A percentile compares a stretch with the other conserved stretches of the same genome.
Evolutionary conservation across 129 eudicot genomes (phyloP).

Genomic region (Chrysanthemum seticuspe): DNA sequence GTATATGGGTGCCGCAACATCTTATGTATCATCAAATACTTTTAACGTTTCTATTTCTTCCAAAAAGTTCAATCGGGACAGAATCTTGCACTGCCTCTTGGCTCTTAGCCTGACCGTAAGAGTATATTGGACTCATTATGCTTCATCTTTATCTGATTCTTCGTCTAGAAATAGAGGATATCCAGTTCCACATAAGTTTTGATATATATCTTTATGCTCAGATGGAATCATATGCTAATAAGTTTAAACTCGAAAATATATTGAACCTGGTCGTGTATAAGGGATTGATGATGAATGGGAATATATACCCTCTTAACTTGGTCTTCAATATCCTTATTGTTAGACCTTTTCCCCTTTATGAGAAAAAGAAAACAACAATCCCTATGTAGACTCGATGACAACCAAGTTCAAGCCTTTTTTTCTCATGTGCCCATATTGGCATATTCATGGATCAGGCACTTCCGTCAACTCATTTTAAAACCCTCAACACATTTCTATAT

Average conservation of each 20-base stretch:
- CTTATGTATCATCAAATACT: neutral
- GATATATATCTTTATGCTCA: neutral
- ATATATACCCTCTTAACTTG: neutral
- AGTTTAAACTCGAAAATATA: neutral
- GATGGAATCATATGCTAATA: neutral
- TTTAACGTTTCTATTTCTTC: neutral
- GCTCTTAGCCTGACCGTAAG: neutral
- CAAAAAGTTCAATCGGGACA: neutral
- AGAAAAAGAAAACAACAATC: neutral
- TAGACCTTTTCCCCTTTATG: neutral
- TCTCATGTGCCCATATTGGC: too few relatives aligned
- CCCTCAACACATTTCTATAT: neutral
- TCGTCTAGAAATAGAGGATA: neutral
- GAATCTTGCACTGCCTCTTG: neutral
- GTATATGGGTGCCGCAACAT: too few relatives aligned
- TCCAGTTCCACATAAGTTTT: neutral
- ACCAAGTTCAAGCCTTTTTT: slow-evolving; percentile 16
- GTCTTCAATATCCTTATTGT: neutral
- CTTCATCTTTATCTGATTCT: neutral
- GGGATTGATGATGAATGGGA: neutral
- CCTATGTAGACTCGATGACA: slow-evolving; percentile 14
- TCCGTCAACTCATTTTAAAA: too few relatives aligned
- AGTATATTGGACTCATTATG: neutral
- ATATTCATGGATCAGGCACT: neutral
- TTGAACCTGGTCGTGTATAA: slow-evolving; percentile 17